A percentile compares a stretch with the other conserved stretches of the same genome.
Evolutionary conservation across 2,329 filamentous ascomycete species (phyloP).

Genomic region (Cytospora paraplurivora): DNA sequence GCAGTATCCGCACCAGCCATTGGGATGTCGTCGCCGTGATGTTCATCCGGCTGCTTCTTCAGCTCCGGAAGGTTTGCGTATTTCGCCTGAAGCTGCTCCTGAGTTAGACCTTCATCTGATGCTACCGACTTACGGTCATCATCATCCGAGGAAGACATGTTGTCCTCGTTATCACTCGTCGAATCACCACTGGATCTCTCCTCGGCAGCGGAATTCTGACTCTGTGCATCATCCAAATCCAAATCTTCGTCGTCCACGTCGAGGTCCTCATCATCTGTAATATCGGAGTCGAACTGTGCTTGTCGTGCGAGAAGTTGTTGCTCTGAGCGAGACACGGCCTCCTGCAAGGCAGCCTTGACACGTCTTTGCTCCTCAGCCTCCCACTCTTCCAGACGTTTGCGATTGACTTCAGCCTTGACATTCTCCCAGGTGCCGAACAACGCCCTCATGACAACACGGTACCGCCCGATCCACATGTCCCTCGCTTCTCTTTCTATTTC

Average conservation of each 20-base stretch:
- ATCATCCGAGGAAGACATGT: conserved; percentile 66
- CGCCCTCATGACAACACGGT: conserved; percentile 68
- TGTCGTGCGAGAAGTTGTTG: conserved; percentile 67
- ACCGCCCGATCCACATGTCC: conserved; percentile 66
- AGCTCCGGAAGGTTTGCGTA: conserved; percentile 65
- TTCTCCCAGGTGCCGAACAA: conserved; percentile 65
- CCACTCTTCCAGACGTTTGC: conserved; percentile 61
- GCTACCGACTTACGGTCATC: conserved; percentile 54
- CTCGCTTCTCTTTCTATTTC: conserved; percentile 79
- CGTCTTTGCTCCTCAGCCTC: conserved; percentile 65
- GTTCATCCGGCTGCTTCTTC: conserved; percentile 35
- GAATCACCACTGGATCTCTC: conserved; percentile 42
- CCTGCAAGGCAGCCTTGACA: conserved; percentile 69
- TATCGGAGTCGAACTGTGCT: conserved; percentile 55
- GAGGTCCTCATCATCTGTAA: conserved; percentile 45
- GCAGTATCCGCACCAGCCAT: conserved; percentile 34
- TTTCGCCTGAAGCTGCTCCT: conserved; percentile 69
- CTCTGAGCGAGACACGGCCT: conserved; percentile 72
- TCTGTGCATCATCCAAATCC: conserved; percentile 39
- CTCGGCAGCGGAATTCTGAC: conserved; percentile 33
- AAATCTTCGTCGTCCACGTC: conserved; percentile 44
- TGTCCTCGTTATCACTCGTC: conserved; percentile 50
- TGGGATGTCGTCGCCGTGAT: conserved; percentile 31
- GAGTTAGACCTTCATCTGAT: conserved; percentile 66
- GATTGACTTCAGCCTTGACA: conserved; percentile 62